Percentiles rank a stretch among this genome's conserved stretches.
phyloP scores from a whole-genome alignment of 169 alveolate genomes.

The Plasmodium vivax region DNA sequence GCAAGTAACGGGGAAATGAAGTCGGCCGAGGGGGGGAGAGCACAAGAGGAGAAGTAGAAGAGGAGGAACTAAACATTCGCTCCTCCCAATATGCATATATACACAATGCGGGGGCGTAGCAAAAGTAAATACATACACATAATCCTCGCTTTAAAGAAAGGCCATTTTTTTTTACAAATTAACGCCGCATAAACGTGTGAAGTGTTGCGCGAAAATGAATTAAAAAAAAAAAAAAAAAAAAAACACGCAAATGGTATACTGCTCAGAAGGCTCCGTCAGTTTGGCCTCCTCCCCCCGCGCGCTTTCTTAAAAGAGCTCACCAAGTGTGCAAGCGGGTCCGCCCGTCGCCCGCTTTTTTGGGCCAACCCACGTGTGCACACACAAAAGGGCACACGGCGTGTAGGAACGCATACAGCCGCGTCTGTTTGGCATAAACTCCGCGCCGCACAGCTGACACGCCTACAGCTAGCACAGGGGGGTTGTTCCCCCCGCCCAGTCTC shows the following conservation, averaged over 20 bases:
- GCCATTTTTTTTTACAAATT: not conserved
- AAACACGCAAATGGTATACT: not conserved
- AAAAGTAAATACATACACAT: no score
- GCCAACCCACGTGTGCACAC: not conserved
- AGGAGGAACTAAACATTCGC: not conserved
- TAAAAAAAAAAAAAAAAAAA: not conserved
- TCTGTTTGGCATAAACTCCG: not conserved
- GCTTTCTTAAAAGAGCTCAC: not conserved
- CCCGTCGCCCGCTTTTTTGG: not conserved
- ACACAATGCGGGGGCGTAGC: not conserved
- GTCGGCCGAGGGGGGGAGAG: not conserved
- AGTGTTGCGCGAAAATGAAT: not conserved
- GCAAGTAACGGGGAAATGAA: not conserved
- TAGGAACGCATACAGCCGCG: not conserved
- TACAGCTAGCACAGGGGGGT: not conserved
- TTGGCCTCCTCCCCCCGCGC: not conserved
- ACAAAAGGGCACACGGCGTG: no score
- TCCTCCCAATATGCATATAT: not conserved
- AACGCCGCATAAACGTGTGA: not conserved
- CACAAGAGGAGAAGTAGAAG: not conserved
- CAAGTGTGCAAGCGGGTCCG: not conserved
- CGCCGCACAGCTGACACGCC: not conserved
- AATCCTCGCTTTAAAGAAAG: not conserved
- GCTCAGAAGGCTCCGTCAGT: not conserved
- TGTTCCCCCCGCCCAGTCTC: not conserved